A percentile compares a stretch with the other conserved stretches of the same genome.
Evolutionary conservation across 371 early-diverging fungal species (phyloP).

Genomic region (Syncephalastrum contaminatum): DNA sequence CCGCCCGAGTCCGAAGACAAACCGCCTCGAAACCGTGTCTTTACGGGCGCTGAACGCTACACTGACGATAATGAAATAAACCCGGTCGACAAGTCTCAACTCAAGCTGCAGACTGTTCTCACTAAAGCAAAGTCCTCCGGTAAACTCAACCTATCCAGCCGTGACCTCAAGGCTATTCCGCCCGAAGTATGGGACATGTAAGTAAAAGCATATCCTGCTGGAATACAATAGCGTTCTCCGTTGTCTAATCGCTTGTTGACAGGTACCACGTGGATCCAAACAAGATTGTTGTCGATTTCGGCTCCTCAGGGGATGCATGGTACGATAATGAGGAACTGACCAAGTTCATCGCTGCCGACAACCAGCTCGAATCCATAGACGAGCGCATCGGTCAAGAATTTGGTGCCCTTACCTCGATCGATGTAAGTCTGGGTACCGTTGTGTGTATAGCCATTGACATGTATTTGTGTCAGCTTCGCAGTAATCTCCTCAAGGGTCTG

Average conservation of each 20-base stretch:
- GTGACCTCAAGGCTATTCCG: constrained; percentile 64
- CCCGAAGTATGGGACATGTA: constrained; percentile 62
- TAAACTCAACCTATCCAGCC: constrained; percentile 69
- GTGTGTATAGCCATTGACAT: neutral
- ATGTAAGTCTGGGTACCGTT: constrained; percentile 47
- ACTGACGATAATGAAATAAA: constrained; percentile 13
- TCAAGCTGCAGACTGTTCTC: constrained; percentile 34
- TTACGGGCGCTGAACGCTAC: constrained; percentile 41
- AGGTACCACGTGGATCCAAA: constrained; percentile 64
- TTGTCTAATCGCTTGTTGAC: neutral
- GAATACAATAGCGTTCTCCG: neutral
- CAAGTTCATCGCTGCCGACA: constrained; percentile 68
- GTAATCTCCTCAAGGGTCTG: constrained; percentile 49
- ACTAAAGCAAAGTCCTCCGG: constrained; percentile 52
- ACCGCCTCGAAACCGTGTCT: constrained; percentile 16
- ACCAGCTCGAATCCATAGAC: constrained; percentile 59
- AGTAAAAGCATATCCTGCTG: neutral
- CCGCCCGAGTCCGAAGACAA: constrained; percentile 4
- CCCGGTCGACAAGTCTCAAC: constrained; percentile 14
- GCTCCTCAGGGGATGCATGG: constrained; percentile 50
- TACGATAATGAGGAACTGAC: constrained; percentile 68
- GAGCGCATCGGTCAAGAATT: constrained; percentile 61
- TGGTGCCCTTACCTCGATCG: constrained; percentile 59
- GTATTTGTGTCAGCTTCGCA: constrained; percentile 42
- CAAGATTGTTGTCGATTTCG: constrained; percentile 54